Evolutionary conservation across 345 rosid genomes (phyloP).

Genomic region (Alliaria petiolata): DNA sequence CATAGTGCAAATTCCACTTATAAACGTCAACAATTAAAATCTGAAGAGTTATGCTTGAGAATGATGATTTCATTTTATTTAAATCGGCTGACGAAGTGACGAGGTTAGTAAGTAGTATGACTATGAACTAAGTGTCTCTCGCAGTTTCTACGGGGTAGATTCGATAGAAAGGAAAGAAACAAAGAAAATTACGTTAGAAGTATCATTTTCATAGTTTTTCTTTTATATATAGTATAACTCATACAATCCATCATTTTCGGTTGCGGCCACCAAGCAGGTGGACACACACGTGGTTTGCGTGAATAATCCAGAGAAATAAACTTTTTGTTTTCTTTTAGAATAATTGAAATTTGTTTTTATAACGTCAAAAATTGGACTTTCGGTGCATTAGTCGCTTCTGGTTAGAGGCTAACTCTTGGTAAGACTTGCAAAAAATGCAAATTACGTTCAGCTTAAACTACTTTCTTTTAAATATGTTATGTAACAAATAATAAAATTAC

Average conservation of each 20-base stretch:
- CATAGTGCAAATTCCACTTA: neutral
- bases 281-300: neutral
- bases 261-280: neutral
- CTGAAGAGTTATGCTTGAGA: no score
- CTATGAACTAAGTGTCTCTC: no score
- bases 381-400: neutral
- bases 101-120: no score
- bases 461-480: no score
- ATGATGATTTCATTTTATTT: neutral
- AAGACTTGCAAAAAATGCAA: neutral
- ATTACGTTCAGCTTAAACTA: neutral
- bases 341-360: neutral
- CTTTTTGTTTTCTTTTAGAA: neutral
- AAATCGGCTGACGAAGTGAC: neutral
- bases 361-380: neutral
- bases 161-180: no score
- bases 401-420: neutral
- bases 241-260: no score
- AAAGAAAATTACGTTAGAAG: no score
- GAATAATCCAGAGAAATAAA: neutral
- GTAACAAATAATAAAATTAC: no score
- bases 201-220: no score
- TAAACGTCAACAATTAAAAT: no score
- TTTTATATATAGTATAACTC: no score
- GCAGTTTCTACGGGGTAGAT: no score